Conservation (phyloP, 148 eudicot genomes). For the Beta vulgaris region DNA sequence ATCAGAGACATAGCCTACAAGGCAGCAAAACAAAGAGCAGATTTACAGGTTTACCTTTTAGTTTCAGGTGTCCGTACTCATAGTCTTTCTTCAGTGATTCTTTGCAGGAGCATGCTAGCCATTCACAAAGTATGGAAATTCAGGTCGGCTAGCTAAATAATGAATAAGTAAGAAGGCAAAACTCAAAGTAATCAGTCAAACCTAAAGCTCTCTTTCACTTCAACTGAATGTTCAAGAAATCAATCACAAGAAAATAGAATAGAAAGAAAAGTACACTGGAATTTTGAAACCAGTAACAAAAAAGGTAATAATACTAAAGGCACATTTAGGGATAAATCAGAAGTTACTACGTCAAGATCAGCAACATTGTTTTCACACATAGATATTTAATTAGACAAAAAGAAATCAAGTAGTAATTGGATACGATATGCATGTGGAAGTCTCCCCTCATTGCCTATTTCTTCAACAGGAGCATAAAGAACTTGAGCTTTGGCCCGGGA, state of each 20-base stretch:
- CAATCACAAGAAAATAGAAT: background rate
- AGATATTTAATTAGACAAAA: background rate
- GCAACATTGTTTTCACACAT: background rate
- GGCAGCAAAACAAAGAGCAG: no score
- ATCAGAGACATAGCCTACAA: no score
- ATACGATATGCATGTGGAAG: constrained; percentile 85
- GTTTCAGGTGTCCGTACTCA: background rate
- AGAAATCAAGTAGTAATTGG: constrained; percentile 33
- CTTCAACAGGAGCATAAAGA: constrained; percentile 81
- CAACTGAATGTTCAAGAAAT: background rate
- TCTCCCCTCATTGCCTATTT: constrained; percentile 66
- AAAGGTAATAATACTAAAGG: constrained; percentile 17
- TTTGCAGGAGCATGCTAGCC: background rate
- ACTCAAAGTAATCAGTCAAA: background rate
- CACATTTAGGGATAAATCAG: background rate
- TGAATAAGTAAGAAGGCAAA: background rate
- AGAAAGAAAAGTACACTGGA: background rate
- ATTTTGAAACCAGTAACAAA: background rate
- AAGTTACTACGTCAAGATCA: background rate
- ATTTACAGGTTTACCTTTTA: background rate
- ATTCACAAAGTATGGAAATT: background rate
- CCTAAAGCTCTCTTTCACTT: background rate
- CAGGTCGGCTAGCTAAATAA: background rate
- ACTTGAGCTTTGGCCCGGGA: constrained; percentile 65
- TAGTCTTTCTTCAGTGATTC: background rate